phyloP scores from a whole-genome alignment of 257 asterid species.

The Galeopsis tetrahit region DNA sequence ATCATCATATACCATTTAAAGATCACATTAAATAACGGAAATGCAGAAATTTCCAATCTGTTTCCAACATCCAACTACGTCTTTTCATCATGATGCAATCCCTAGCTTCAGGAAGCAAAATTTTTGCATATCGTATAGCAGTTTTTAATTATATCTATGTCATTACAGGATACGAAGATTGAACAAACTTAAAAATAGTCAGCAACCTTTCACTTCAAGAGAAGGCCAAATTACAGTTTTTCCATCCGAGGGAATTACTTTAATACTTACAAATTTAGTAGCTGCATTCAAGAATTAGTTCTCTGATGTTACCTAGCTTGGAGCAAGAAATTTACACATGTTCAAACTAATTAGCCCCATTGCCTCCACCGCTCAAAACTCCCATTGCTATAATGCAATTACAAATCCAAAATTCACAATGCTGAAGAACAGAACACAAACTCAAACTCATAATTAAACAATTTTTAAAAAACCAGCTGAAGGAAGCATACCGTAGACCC shows the following conservation, averaged over 20 bases:
- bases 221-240: not conserved
- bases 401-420: slow-evolving; percentile 20
- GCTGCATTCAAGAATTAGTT: slow-evolving; percentile 24
- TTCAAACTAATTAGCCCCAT: slow-evolving; percentile 25
- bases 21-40: slow-evolving; percentile 7
- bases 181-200: slow-evolving; percentile 19
- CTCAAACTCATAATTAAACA: slow-evolving; percentile 22
- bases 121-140: not conserved
- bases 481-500: slow-evolving; percentile 83
- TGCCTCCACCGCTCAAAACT: slow-evolving; percentile 22
- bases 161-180: not conserved
- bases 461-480: not conserved
- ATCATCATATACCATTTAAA: slow-evolving; percentile 20
- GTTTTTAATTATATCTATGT: slow-evolving; percentile 12
- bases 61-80: slow-evolving; percentile 20
- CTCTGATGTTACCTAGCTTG: slow-evolving; percentile 9
- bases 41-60: slow-evolving; percentile 18
- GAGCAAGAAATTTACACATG: slow-evolving; percentile 11
- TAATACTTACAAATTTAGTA: slow-evolving; percentile 9
- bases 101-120: not conserved
- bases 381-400: slow-evolving; percentile 19
- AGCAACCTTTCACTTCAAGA: slow-evolving; percentile 25
- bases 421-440: not conserved
- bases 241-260: slow-evolving; percentile 11
- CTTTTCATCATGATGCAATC: slow-evolving; percentile 12